These are phyloP conservation scores for Paracoccidioides brasiliensis DNA, from an alignment of 2,329 filamentous ascomycete genomes.

Conservation along the genomic window DNA sequence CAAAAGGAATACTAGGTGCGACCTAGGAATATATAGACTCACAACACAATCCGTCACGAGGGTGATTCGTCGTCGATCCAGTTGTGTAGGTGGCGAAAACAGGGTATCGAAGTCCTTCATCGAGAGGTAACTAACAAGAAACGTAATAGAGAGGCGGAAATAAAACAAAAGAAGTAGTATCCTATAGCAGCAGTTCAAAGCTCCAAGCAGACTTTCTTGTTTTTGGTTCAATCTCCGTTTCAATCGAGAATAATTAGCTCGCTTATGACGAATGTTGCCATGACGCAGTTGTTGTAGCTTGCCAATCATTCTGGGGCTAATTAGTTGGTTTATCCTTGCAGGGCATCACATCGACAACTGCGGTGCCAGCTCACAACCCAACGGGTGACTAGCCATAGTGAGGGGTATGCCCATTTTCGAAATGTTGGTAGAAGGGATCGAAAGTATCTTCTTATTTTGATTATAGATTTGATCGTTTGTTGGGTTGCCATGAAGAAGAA, in stretches of 20 bases:
- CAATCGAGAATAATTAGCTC: not conserved
- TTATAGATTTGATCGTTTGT: not conserved
- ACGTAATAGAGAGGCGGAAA: too few relatives aligned
- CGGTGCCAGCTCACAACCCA: too few relatives aligned
- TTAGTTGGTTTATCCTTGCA: not conserved
- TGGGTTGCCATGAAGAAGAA: not conserved
- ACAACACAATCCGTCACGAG: too few relatives aligned
- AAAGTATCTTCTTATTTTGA: not conserved
- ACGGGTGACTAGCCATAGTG: not conserved
- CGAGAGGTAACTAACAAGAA: too few relatives aligned
- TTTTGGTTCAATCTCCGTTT: too few relatives aligned
- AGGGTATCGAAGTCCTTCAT: too few relatives aligned
- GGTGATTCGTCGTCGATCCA: too few relatives aligned
- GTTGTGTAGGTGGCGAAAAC: too few relatives aligned
- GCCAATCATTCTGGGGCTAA: not conserved
- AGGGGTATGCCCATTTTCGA: not conserved
- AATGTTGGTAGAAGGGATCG: not conserved
- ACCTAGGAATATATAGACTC: too few relatives aligned
- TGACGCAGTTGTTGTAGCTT: conserved; percentile 1
- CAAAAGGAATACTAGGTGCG: too few relatives aligned
- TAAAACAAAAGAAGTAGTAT: too few relatives aligned
- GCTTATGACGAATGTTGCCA: not conserved
- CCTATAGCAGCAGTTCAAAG: not conserved
- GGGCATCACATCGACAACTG: not conserved
- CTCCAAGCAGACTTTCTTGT: too few relatives aligned